Evolutionary conservation across 306 rosid genomes (phyloP), one percentile per base, ranked within the genome.

Genomic region (Nissolia schottii): DNA sequence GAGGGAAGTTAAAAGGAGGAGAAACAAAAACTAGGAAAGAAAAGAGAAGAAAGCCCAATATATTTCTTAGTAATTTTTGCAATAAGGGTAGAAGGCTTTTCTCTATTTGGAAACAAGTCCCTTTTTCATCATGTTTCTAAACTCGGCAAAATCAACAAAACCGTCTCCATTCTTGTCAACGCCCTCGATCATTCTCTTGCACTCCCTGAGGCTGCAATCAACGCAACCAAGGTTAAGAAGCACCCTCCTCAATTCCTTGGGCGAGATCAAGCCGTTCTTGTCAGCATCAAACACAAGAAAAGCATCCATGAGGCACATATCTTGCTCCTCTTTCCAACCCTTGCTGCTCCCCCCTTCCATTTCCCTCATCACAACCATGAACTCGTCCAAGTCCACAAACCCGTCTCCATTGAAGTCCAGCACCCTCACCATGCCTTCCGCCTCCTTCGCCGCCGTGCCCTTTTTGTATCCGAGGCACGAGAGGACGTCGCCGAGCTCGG

Each of bases 161-260:
- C 93, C 93, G 73, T 90, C 96, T 49, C 88, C 93, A 43, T 90
- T 80, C 68, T 60, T 77, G 38, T 90, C 96, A 63, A 86, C 86
- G 18, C 83, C 90, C 75, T 80, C 58, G 60, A 90, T 88, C 96
- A 90, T 90, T 1, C 63, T 76, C 72, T 80, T 71, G 31, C 91
- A 90, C 23, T 88, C 90, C 71, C 38, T 62, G 10, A 90, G 75
- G 19, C 90, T 86, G 56, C 87, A 88, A 54, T 78, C 51, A 5
- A 53, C 77, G 63, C 83, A 88, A 2, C 96, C 96, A 45, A 88
- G 80, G 72, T 68, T 82, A 7, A 74, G 16, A 60, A 91, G 46
- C 67, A 91, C 96, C 57, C 67, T 79, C 51, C 72, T 74, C 70
- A 87, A 27, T 56, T 89, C 96, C 81, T 82, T 67, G 11, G 91